Evolutionary conservation across 2,329 filamentous ascomycete species (phyloP).

Genomic region (Colletotrichum karsti): DNA sequence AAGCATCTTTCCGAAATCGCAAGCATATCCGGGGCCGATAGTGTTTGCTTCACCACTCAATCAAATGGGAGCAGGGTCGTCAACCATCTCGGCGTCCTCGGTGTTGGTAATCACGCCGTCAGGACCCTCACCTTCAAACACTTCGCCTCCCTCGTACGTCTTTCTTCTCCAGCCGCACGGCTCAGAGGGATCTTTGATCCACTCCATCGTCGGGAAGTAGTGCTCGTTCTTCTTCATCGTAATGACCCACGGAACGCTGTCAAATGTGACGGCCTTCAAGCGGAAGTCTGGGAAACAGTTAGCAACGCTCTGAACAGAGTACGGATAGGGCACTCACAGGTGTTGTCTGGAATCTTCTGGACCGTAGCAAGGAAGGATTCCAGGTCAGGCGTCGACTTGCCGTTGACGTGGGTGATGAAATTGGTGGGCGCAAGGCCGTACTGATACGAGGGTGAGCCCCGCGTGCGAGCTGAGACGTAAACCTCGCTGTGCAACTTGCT

Average conservation of each 20-base stretch:
- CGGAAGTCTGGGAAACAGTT: conserved; percentile 76
- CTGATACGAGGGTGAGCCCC: conserved; percentile 85
- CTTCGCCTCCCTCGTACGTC: conserved; percentile 66
- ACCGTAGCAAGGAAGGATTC: conserved; percentile 83
- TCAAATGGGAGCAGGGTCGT: conserved; percentile 27
- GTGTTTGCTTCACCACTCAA: background rate
- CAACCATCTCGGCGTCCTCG: conserved; percentile 54
- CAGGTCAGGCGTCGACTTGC: conserved; percentile 83
- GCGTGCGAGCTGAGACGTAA: conserved; percentile 88
- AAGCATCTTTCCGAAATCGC: background rate
- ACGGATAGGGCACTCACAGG: conserved; percentile 64
- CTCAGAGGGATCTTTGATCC: conserved; percentile 69
- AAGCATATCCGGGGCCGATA: background rate
- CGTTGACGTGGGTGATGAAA: conserved; percentile 97
- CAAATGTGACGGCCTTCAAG: conserved; percentile 96
- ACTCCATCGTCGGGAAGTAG: conserved; percentile 81
- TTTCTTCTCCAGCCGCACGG: conserved; percentile 70
- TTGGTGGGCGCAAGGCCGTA: conserved; percentile 96
- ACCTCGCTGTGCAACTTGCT: conserved; percentile 96
- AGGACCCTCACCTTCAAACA: conserved; percentile 61
- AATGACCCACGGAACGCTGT: conserved; percentile 98
- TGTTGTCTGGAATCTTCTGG: conserved; percentile 91
- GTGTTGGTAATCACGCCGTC: conserved; percentile 54
- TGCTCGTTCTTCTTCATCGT: conserved; percentile 99
- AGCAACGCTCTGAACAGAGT: conserved; percentile 7